Evolutionary conservation across 495 filamentous ascomycete species (phyloP).

Genomic region (Mytilinidion resinicola): DNA sequence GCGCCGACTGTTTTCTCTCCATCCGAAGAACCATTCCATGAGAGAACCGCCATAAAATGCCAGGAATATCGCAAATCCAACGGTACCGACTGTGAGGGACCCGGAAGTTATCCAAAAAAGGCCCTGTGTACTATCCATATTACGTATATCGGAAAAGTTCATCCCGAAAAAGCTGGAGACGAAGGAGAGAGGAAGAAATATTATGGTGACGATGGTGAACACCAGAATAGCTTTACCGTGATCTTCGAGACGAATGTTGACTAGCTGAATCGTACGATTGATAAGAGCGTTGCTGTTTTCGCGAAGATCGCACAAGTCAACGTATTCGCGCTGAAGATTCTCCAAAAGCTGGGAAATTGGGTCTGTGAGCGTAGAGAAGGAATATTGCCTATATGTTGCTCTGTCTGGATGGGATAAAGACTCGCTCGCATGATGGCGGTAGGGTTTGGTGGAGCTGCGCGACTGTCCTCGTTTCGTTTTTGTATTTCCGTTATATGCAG

Average conservation of each 20-base stretch:
- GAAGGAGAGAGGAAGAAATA: constrained; percentile 40
- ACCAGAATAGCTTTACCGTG: constrained; percentile 41
- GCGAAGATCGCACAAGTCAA: constrained; percentile 34
- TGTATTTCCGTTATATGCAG: constrained; percentile 5
- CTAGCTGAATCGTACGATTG: constrained; percentile 38
- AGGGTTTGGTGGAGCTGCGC: neutral
- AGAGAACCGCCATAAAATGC: constrained; percentile 36
- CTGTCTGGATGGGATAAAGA: constrained; percentile 11
- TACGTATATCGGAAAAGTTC: constrained; percentile 40
- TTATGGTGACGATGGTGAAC: constrained; percentile 40
- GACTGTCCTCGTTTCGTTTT: constrained; percentile 4
- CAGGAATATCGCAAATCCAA: constrained; percentile 31
- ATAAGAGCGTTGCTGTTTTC: constrained; percentile 38
- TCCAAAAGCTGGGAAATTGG: constrained; percentile 34
- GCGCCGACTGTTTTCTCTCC: constrained; percentile 26
- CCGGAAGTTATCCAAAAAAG: constrained; percentile 38
- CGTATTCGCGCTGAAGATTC: constrained; percentile 34
- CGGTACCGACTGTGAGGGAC: constrained; percentile 31
- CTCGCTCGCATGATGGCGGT: neutral
- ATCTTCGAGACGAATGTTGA: constrained; percentile 40
- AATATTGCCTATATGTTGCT: constrained; percentile 28
- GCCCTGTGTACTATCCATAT: constrained; percentile 33
- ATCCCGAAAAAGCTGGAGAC: constrained; percentile 40
- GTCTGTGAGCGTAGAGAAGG: constrained; percentile 29
- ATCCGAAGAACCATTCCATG: constrained; percentile 27